phyloP scores from a whole-genome alignment of 768 basidiomycete genomes.

The Leccinum obscurum region DNA sequence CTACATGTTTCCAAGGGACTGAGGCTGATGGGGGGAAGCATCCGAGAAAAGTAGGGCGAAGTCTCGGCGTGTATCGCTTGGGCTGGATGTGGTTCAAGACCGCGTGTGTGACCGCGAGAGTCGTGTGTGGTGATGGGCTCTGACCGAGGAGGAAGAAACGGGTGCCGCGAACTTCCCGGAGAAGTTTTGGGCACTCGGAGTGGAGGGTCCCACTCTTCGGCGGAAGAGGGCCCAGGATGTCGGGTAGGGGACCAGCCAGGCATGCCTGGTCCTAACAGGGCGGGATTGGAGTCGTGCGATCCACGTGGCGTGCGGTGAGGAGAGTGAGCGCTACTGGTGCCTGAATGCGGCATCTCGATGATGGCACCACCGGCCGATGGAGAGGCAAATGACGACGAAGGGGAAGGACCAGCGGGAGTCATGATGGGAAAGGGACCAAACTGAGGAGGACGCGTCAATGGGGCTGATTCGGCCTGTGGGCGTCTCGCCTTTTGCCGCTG shows the following conservation, averaged over 20 bases:
- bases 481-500: conserved; percentile 86
- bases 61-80: conserved; percentile 14
- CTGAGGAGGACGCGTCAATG: conserved; percentile 56
- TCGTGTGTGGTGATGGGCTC: conserved; percentile 11
- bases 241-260: conserved; percentile 37
- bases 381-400: conserved; percentile 18
- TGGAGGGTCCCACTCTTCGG: conserved; percentile 20
- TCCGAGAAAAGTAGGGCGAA: conserved; percentile 29
- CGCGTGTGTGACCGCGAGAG: conserved; percentile 18
- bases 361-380: conserved; percentile 2
- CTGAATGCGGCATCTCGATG: conserved; percentile 17
- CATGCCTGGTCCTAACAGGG: conserved; percentile 57
- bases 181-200: conserved; percentile 15
- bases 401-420: conserved; percentile 34
- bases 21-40: conserved; percentile 30
- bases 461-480: conserved; percentile 60
- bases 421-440: conserved; percentile 60
- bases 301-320: conserved; percentile 16
- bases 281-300: conserved; percentile 38
- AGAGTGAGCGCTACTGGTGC: conserved; percentile 15
- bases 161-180: background rate
- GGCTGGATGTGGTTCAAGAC: conserved; percentile 11
- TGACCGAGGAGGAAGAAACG: conserved; percentile 6
- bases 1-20: conserved; percentile 13
- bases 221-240: conserved; percentile 18